phyloP scores from a whole-genome alignment of 2,329 filamentous ascomycete genomes.

The Aspergillus neotritici region DNA sequence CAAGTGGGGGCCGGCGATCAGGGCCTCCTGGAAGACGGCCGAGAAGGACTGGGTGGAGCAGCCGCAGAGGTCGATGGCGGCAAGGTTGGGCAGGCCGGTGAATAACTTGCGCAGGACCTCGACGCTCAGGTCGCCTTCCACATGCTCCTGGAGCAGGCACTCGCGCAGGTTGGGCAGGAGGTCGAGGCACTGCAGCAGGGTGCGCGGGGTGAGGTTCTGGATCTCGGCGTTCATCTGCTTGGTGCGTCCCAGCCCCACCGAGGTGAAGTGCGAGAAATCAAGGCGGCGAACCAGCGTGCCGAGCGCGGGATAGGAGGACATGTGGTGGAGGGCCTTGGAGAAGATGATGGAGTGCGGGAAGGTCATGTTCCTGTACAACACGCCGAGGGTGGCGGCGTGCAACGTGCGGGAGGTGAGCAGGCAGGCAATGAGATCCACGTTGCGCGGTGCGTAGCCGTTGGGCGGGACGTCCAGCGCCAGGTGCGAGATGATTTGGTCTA shows the following conservation, averaged over 20 bases:
- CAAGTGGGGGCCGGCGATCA: slow-evolving; percentile 43
- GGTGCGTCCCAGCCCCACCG: slow-evolving; percentile 68
- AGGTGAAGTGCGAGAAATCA: slow-evolving; percentile 83
- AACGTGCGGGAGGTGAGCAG: slow-evolving; percentile 70
- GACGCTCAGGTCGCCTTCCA: slow-evolving; percentile 68
- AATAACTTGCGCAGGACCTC: slow-evolving; percentile 66
- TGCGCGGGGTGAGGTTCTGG: slow-evolving; percentile 68
- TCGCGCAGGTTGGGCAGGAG: slow-evolving; percentile 69
- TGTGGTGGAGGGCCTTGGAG: slow-evolving; percentile 69
- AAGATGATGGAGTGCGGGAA: slow-evolving; percentile 80
- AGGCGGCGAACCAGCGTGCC: slow-evolving; percentile 71
- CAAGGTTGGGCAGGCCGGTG: slow-evolving; percentile 57
- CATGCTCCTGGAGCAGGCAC: slow-evolving; percentile 73
- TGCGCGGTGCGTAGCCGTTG: slow-evolving; percentile 70
- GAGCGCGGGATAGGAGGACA: slow-evolving; percentile 60
- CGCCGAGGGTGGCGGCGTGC: slow-evolving; percentile 65
- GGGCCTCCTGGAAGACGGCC: slow-evolving; percentile 54
- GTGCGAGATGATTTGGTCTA: slow-evolving; percentile 68
- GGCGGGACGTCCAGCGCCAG: slow-evolving; percentile 67
- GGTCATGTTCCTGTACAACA: slow-evolving; percentile 72
- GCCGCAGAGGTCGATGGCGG: slow-evolving; percentile 70
- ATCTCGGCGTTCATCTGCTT: slow-evolving; percentile 69
- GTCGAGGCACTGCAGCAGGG: slow-evolving; percentile 64
- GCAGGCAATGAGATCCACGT: slow-evolving; percentile 70
- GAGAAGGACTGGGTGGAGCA: slow-evolving; percentile 66